Evolutionary conservation across 177 flowering plant species (phyloP), one percentile per base, ranked within the genome.

Genomic region (Vitis hybrid): DNA sequence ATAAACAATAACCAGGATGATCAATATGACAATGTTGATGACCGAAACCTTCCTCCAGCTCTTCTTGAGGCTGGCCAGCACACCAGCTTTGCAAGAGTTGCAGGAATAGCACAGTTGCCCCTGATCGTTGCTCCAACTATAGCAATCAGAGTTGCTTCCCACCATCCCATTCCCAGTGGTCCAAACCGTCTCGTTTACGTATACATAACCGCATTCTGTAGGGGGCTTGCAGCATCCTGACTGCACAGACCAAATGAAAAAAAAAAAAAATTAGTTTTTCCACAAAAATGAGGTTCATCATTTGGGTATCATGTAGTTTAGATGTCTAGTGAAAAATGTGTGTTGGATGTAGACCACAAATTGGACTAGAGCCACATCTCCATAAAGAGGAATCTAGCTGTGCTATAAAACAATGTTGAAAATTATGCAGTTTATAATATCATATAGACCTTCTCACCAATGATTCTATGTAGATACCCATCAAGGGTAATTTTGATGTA

Each of bases 191-290:
- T 93, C 98, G 73, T 88, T 91, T 53, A 56, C 60, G 65, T 89
- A 94, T 3, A 51, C 58, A 67, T 31, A 89, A 9, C 88, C 91
- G 61, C 99, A 94, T 6, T 80, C 90, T 9, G 94, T 81, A 0
- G 90, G 99, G 12, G 99, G 99, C 80, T 94, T 94, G 87, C 98
- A 94, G 69, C 99, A 94, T 13, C 99, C 99, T 7, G 99, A 94
- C 99, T 94, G 74, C 73, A 78, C 1, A 65, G 12, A 67, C n/a
- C 64, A n/a, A 61, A 50, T 39, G 18, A 45, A 5, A 57, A 57
- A 22, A 26, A 22, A 26, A 26, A 26, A 26, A 26, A 26, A 26
- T 26, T 26, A 26, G 29, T 26, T 26, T 3, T 26, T 26, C 29
- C 29, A 26, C 29, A 26, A 26, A 26, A 26, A 26, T 26, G 29